Percentiles rank a stretch among this genome's conserved stretches.
Evolutionary conservation across 1,139 yeast species (phyloP).

Genomic region (Pichia sp.): DNA sequence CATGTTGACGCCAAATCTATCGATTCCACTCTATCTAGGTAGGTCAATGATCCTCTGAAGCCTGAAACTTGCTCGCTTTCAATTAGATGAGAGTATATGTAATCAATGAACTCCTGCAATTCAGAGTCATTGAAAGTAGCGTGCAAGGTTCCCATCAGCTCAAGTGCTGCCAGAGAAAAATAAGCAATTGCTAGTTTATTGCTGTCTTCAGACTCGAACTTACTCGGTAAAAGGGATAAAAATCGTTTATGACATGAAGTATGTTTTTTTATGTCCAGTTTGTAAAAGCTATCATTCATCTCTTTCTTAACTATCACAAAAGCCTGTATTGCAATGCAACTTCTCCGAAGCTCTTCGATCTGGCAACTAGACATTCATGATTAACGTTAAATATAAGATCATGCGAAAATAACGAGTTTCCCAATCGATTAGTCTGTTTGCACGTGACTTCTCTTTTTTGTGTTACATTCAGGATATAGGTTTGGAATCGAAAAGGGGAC

Average conservation of each 20-base stretch:
- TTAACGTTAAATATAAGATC: too few species aligned
- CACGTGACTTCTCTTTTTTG: too few species aligned
- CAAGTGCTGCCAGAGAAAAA: constrained; percentile 63
- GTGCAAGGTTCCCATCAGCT: constrained; percentile 42
- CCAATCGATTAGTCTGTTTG: too few species aligned
- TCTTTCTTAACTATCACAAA: neutral
- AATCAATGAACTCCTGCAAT: constrained; percentile 34
- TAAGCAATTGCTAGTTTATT: constrained; percentile 61
- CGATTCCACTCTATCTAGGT: constrained; percentile 40
- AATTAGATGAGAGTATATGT: constrained; percentile 47
- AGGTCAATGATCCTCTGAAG: constrained; percentile 50
- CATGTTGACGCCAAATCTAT: constrained; percentile 68
- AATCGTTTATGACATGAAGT: constrained; percentile 48
- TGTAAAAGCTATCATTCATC: neutral
- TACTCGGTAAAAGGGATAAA: constrained; percentile 47
- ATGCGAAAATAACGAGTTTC: too few species aligned
- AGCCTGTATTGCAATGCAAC: neutral
- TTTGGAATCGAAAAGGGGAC: too few species aligned
- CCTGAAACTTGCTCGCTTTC: constrained; percentile 38
- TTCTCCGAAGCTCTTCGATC: neutral
- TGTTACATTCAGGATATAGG: too few species aligned
- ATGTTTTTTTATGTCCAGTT: constrained; percentile 35
- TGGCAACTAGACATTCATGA: too few species aligned
- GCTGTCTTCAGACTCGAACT: constrained; percentile 56
- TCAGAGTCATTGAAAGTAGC: constrained; percentile 23